Base-by-base conservation (phyloP, 2,329 filamentous ascomycete genomes). In the Talaromyces verruculosus region DNA sequence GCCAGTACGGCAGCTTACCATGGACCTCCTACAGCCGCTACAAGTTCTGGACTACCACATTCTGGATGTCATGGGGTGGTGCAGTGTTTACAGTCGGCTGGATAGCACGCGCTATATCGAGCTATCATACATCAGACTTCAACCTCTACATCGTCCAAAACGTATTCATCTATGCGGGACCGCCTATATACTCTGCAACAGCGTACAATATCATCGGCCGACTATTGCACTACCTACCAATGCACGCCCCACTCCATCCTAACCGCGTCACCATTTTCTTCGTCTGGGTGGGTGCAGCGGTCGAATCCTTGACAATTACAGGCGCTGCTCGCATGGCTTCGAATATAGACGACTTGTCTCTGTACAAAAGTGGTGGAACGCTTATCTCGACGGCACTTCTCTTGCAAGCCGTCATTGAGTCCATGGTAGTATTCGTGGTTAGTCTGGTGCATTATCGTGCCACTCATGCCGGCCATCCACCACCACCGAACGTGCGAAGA, bases 201-300 rank as follows among this genome's bases (percentile, higher is more conserved):
- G 77, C 76, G 43, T 79, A 79, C 67, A 76, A 75, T 62, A 68
- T 78, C 28, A 70, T 79, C 39, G 77, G 75, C 6, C 72, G 76
- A 30, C 67, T 79, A 10, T 73, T 78, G 74, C 71, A 75, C 67
- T 79, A 79, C 65, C 69, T 78, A 6, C 77, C 77, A 2, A 76
- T 77, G 75, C 74, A 78, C 59, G 71, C 77, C n/a, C 72, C 76
- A 1, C 68, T 79, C 7, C 72, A 78, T 57, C 78, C 77, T 19
- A 69, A 71, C 57, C 75, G 75, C 0, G 73, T 78, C n/a, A 66
- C 76, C 5, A 72, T 72, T 53, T 70, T 75, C 60, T 79, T 79
- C 69, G 67, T 79, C 63, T 77, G 77, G 51, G 68, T 78, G 4
- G 76, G 77, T 15, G 75, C 72, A 7, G 66, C 71, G 0, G 76